Percentiles rank a stretch among this genome's conserved stretches.
phyloP scores from a whole-genome alignment of 768 basidiomycete genomes.

The Cytidiella melzeri region DNA sequence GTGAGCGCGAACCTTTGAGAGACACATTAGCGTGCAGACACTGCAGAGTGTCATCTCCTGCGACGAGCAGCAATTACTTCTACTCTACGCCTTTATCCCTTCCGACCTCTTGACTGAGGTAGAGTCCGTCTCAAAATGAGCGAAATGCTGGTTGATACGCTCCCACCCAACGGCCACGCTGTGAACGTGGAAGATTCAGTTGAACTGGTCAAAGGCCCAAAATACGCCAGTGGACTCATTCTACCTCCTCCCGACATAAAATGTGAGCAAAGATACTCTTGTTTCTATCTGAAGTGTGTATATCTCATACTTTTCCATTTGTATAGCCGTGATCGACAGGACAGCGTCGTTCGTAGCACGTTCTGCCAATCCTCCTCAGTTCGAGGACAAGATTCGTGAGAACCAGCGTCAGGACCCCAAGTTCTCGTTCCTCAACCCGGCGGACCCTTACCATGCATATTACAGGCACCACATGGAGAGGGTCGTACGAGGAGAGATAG shows the following conservation, averaged over 20 bases:
- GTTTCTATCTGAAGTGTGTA: background rate
- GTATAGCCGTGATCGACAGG: slow-evolving; percentile 85
- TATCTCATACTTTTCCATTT: slow-evolving; percentile 1
- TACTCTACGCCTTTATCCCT: background rate
- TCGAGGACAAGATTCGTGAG: slow-evolving; percentile 97
- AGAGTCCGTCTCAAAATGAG: slow-evolving; percentile 9
- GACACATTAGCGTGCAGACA: too few species aligned
- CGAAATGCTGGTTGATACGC: slow-evolving; percentile 7
- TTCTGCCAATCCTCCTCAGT: slow-evolving; percentile 87
- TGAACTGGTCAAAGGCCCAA: slow-evolving; percentile 33
- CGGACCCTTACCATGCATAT: slow-evolving; percentile 98
- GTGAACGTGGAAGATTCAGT: slow-evolving; percentile 39
- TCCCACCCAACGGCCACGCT: slow-evolving; percentile 20
- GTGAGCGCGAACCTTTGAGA: background rate
- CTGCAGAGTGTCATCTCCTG: too few species aligned
- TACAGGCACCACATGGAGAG: slow-evolving; percentile 90
- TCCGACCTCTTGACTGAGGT: background rate
- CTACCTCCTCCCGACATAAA: slow-evolving; percentile 96
- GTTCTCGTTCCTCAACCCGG: slow-evolving; percentile 96
- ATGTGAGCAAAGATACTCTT: slow-evolving; percentile 41
- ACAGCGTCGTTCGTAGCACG: slow-evolving; percentile 89
- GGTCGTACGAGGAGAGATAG: slow-evolving; percentile 66
- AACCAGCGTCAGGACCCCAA: slow-evolving; percentile 95
- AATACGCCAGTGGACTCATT: slow-evolving; percentile 81
- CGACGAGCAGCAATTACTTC: background rate